Conservation (phyloP, 2,329 filamentous ascomycete species). For the Penicillium sp. region DNA sequence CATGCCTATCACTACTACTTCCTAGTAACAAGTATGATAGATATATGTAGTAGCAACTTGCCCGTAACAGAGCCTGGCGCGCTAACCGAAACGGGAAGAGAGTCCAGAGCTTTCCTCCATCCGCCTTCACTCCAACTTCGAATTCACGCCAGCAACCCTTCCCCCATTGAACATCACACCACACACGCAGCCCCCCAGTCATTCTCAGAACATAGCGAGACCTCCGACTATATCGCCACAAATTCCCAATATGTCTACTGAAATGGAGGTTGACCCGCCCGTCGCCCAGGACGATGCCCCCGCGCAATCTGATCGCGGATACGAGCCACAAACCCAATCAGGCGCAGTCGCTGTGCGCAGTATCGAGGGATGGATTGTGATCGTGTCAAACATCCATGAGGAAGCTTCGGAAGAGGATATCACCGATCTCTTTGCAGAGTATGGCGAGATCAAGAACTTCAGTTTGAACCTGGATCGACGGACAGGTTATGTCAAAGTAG, state of each 20-base stretch:
- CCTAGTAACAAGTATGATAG: too few species aligned
- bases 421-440: slow-evolving; percentile 68
- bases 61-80: neutral
- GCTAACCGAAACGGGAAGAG: slow-evolving; percentile 1
- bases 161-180: slow-evolving; percentile 1
- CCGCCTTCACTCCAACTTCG: slow-evolving; percentile 1
- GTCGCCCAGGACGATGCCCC: slow-evolving; percentile 38
- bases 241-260: slow-evolving; percentile 43
- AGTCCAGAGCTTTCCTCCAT: slow-evolving; percentile 17
- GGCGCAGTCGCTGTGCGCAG: slow-evolving; percentile 64
- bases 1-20: too few species aligned
- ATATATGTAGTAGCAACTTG: too few species aligned
- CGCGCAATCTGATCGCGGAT: slow-evolving; percentile 35
- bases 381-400: slow-evolving; percentile 71
- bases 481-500: slow-evolving; percentile 70
- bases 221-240: slow-evolving; percentile 53
- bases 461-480: slow-evolving; percentile 68
- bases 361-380: slow-evolving; percentile 71
- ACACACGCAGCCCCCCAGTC: slow-evolving; percentile 51
- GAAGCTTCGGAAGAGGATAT: slow-evolving; percentile 70
- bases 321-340: slow-evolving; percentile 49
- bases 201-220: slow-evolving; percentile 54
- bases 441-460: slow-evolving; percentile 69
- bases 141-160: neutral
- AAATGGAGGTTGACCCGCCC: slow-evolving; percentile 52